Base-by-base conservation (phyloP, 306 rosid species). In the Argentina anserina region DNA sequence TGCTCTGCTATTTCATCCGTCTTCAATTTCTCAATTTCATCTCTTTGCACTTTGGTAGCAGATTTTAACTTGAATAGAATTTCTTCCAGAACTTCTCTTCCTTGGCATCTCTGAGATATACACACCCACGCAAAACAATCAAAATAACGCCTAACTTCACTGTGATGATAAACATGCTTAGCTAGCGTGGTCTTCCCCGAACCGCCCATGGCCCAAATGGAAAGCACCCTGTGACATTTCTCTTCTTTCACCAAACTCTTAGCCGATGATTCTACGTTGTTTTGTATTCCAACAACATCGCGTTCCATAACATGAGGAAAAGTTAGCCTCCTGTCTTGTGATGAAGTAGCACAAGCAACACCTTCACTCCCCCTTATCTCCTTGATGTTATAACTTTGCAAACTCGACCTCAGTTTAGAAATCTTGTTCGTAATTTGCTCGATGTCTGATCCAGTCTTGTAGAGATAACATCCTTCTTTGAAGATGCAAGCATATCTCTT, bases 321-420 rank as follows among this genome's bases (percentile, higher is more conserved):
- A 55, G n/a, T 47, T 81, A 23, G 78, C 86, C 45, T 84, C 72
- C 72, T 79, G 4, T 59, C 39, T 15, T 43, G 46, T 26, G 26
- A 25, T n/a, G 56, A 40, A 65, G 84, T 41, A 41, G 45, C 14
- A 41, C 45, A 73, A 14, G 83, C 63, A 7, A 65, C 64, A 33
- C 73, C 82, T 52, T 11, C 42, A 61, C 40, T 61, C 13, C 12
- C 42, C 42, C 43, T 60, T 43, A 62, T 74, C 2, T 80, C 65
- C 14, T 23, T 74, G 50, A 86, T 65, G 68, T 84, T 81, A 75
- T 80, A 82, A 5, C 77, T 82, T 34, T 82, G 78, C 42, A 82
- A 37, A 59, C 68, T 72, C 61, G 72, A 77, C 12, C 86, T 72
- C 61, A 84, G 82, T 12, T 78, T 78, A 33, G 79, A 56, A 49